These are phyloP conservation scores for Sugiyamaella castrensis DNA, from an alignment of 1,139 yeast genomes.

Conservation along the genomic window DNA sequence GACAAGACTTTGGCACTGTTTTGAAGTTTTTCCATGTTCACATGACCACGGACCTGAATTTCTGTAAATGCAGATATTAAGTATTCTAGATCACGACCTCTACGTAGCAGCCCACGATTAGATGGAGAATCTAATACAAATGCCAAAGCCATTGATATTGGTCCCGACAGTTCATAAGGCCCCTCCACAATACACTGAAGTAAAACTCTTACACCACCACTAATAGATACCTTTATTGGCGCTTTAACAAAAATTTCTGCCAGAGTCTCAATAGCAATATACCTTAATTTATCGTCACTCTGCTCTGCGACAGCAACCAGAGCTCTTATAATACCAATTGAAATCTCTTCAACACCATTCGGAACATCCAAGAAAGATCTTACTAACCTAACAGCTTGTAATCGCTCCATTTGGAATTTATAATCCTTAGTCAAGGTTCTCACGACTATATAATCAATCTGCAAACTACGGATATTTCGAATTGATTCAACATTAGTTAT, in stretches of 20 bases:
- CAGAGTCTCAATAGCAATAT: conserved; percentile 62
- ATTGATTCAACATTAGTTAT: conserved; percentile 55
- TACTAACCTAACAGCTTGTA: conserved; percentile 72
- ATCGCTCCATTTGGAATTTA: conserved; percentile 59
- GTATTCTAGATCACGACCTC: conserved; percentile 62
- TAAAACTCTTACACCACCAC: conserved; percentile 64
- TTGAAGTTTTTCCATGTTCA: conserved; percentile 54
- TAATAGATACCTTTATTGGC: conserved; percentile 58
- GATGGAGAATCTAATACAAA: conserved; percentile 59
- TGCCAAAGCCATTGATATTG: conserved; percentile 55
- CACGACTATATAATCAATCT: conserved; percentile 61
- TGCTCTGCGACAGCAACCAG: conserved; percentile 69
- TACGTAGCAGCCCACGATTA: conserved; percentile 54
- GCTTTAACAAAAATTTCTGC: conserved; percentile 62
- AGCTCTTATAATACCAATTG: conserved; percentile 68
- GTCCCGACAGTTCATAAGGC: conserved; percentile 53
- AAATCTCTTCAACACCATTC: conserved; percentile 54
- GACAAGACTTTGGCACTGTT: conserved; percentile 62
- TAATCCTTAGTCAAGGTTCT: conserved; percentile 59
- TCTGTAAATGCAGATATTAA: conserved; percentile 67
- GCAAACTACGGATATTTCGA: conserved; percentile 43
- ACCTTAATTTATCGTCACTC: conserved; percentile 53
- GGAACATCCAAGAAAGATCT: conserved; percentile 60
- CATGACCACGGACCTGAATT: conserved; percentile 45
- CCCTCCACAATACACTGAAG: conserved; percentile 62